These are phyloP conservation scores for Calonectria henricotiae DNA, from an alignment of 2,329 filamentous ascomycete species.

Conservation along the genomic window DNA sequence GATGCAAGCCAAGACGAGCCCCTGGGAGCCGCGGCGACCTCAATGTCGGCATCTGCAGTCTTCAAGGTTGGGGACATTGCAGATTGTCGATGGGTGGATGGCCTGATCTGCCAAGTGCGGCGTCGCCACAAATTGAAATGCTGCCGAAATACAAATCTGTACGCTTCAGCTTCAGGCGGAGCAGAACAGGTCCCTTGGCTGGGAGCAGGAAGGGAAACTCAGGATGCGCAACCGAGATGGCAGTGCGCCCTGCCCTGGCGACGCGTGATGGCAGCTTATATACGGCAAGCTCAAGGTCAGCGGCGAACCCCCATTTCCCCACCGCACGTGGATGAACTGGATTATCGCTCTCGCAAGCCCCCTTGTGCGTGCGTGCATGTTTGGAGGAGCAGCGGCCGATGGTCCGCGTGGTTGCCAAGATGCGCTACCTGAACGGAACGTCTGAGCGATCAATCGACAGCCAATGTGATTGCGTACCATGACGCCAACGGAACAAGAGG, in stretches of 20 bases:
- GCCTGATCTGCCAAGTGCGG: not conserved
- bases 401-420: slow-evolving; percentile 18
- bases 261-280: slow-evolving; percentile 19
- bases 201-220: too few species aligned
- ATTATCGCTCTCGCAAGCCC: not conserved
- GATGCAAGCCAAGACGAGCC: slow-evolving; percentile 53
- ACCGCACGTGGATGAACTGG: not conserved
- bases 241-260: not conserved
- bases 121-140: too few species aligned
- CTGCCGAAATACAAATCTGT: too few species aligned
- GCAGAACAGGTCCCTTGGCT: not conserved
- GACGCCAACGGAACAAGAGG: slow-evolving; percentile 11
- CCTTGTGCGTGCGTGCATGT: slow-evolving; percentile 11
- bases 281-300: slow-evolving; percentile 4
- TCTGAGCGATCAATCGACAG: slow-evolving; percentile 17
- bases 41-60: slow-evolving; percentile 38
- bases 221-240: not conserved
- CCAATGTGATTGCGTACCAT: slow-evolving; percentile 1
- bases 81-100: too few species aligned
- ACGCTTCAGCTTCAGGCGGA: too few species aligned
- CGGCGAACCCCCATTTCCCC: slow-evolving; percentile 1
- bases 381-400: not conserved
- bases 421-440: slow-evolving; percentile 4
- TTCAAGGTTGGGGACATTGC: slow-evolving; percentile 34
- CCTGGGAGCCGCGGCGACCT: slow-evolving; percentile 47